Percentiles rank a stretch among this genome's conserved stretches.
These are phyloP conservation scores for Stenocarpella maydis DNA, from an alignment of 2,329 filamentous ascomycete genomes.

Conservation along the genomic window DNA sequence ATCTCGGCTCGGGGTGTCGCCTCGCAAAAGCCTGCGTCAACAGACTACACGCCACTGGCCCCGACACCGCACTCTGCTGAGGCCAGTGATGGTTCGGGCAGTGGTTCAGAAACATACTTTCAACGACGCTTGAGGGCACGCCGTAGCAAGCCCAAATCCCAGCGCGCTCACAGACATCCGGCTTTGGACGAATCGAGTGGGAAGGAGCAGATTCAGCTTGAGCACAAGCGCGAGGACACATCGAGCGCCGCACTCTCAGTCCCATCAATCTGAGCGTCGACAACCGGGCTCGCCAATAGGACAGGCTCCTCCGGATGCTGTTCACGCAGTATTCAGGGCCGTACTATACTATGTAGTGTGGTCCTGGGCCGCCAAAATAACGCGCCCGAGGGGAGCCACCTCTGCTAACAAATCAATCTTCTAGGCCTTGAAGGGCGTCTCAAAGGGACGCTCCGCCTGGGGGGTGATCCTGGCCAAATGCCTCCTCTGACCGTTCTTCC, in stretches of 20 bases:
- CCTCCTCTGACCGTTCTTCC: slow-evolving; percentile 79
- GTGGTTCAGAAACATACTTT: slow-evolving; percentile 29
- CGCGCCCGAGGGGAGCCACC: background rate
- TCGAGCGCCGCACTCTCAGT: background rate
- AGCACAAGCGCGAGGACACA: background rate
- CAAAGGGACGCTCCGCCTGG: slow-evolving; percentile 79
- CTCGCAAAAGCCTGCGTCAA: background rate
- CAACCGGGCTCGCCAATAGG: background rate
- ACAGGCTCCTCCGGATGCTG: background rate
- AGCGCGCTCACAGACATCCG: background rate
- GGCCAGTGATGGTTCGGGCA: slow-evolving; percentile 22
- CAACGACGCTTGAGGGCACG: slow-evolving; percentile 27
- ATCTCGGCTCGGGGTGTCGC: background rate
- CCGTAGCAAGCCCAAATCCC: background rate
- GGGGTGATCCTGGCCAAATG: slow-evolving; percentile 85
- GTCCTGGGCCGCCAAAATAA: background rate
- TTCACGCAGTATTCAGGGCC: background rate
- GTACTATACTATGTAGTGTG: background rate
- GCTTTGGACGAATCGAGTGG: background rate
- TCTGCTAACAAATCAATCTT: slow-evolving; percentile 2
- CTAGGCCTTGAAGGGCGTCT: slow-evolving; percentile 65
- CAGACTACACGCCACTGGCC: background rate
- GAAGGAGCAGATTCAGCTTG: background rate
- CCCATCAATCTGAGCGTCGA: slow-evolving; percentile 12
- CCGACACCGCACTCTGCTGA: background rate